A percentile compares a stretch with the other conserved stretches of the same genome.
These are phyloP conservation scores for Raffaelea arxii DNA, from an alignment of 2,329 filamentous ascomycete species.

Conservation along the genomic window DNA sequence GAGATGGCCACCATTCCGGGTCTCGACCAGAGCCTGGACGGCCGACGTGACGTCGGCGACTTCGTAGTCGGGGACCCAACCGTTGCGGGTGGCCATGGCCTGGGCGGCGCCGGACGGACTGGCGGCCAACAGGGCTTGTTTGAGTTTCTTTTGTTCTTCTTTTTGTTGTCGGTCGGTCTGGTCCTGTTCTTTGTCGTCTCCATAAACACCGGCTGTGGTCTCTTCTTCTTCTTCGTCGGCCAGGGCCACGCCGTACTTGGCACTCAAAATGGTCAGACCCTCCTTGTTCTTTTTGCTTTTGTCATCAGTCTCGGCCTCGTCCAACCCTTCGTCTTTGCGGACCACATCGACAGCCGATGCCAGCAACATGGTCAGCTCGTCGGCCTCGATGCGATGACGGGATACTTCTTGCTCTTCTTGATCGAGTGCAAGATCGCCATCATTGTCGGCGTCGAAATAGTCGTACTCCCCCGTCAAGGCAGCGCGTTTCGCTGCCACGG, in stretches of 20 bases:
- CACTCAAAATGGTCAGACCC: constrained; percentile 35
- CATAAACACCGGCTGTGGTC: no score
- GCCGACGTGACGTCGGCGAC: constrained; percentile 41
- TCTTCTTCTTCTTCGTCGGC: constrained; percentile 9
- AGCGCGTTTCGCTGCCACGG: not conserved
- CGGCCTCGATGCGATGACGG: constrained; percentile 31
- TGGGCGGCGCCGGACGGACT: constrained; percentile 14
- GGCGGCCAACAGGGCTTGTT: not conserved
- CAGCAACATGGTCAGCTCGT: constrained; percentile 33
- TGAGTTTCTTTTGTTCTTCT: no score
- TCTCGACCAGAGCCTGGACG: constrained; percentile 31
- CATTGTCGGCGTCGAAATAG: not conserved
- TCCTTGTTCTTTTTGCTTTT: not conserved
- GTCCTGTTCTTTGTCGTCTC: no score
- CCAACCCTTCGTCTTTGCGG: no score
- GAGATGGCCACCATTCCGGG: constrained; percentile 13
- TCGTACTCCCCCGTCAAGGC: constrained; percentile 14
- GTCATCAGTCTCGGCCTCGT: not conserved
- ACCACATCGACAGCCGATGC: constrained; percentile 28
- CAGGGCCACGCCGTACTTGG: constrained; percentile 32
- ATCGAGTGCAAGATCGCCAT: no score
- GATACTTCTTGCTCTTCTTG: constrained; percentile 17
- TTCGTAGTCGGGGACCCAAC: constrained; percentile 21
- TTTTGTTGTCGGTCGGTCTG: constrained; percentile 7
- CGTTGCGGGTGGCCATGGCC: constrained; percentile 16